A percentile compares a stretch with the other conserved stretches of the same genome.
phyloP scores from a whole-genome alignment of 2,329 filamentous ascomycete species.

The Fusarium sp. region DNA sequence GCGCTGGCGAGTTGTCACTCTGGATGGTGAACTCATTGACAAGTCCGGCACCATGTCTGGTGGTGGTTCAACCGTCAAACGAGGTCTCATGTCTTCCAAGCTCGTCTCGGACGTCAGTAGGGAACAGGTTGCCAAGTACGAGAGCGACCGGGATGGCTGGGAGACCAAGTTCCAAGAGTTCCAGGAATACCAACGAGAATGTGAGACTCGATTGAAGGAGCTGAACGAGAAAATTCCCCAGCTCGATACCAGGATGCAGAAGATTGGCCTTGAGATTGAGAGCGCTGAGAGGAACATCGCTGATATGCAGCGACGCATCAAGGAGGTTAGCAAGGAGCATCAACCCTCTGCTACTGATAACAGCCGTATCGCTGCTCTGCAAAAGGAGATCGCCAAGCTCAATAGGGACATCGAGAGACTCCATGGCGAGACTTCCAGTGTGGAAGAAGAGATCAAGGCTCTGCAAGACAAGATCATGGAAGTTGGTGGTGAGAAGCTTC shows the following conservation, averaged over 20 bases:
- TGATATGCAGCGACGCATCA: slow-evolving; percentile 85
- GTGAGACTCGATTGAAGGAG: slow-evolving; percentile 78
- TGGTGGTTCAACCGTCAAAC: slow-evolving; percentile 90
- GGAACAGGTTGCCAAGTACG: slow-evolving; percentile 88
- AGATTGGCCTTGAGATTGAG: slow-evolving; percentile 87
- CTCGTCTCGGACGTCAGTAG: slow-evolving; percentile 86
- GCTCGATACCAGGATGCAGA: slow-evolving; percentile 91
- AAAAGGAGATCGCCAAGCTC: slow-evolving; percentile 81
- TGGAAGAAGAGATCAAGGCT: slow-evolving; percentile 91
- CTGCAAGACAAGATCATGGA: slow-evolving; percentile 99
- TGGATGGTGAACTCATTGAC: slow-evolving; percentile 95
- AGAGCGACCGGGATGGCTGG: slow-evolving; percentile 84
- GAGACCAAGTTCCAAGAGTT: slow-evolving; percentile 87
- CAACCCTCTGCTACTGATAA: slow-evolving; percentile 85
- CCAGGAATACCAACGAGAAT: slow-evolving; percentile 83
- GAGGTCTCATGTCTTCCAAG: slow-evolving; percentile 96
- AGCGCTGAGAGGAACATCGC: slow-evolving; percentile 85
- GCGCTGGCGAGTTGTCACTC: slow-evolving; percentile 95
- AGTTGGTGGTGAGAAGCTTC: slow-evolving; percentile 91
- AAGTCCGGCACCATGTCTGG: slow-evolving; percentile 99
- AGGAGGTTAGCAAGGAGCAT: slow-evolving; percentile 84
- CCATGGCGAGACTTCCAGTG: slow-evolving; percentile 83
- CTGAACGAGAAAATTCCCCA: slow-evolving; percentile 83
- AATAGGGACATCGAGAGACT: slow-evolving; percentile 84
- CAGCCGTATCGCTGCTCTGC: slow-evolving; percentile 74